Conservation (phyloP, 371 early-diverging fungal genomes). For the Fennellomyces sp. region DNA sequence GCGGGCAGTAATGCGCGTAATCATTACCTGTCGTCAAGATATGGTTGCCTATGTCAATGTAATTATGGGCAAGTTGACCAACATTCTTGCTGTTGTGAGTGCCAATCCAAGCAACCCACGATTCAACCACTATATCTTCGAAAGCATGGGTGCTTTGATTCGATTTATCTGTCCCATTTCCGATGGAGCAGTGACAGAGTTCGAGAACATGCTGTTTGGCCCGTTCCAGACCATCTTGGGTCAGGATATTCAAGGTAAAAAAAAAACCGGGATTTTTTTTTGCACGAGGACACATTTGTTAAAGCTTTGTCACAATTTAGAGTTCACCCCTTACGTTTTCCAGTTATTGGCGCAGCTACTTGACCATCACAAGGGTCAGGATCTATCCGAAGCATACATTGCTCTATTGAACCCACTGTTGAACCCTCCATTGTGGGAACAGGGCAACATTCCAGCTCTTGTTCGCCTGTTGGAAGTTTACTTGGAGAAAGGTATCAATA, state of each 20-base stretch:
- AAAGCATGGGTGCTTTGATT: slow-evolving; percentile 88
- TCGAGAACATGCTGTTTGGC: slow-evolving; percentile 74
- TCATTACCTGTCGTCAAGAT: slow-evolving; percentile 73
- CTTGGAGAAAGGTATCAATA: slow-evolving; percentile 72
- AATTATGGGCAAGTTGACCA: slow-evolving; percentile 73
- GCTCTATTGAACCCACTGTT: slow-evolving; percentile 78
- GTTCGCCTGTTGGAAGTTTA: slow-evolving; percentile 87
- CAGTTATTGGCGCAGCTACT: slow-evolving; percentile 91
- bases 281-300: background rate
- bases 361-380: slow-evolving; percentile 68
- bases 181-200: slow-evolving; percentile 68
- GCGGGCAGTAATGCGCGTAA: slow-evolving; percentile 86
- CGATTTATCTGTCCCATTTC: slow-evolving; percentile 65
- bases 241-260: slow-evolving; percentile 72
- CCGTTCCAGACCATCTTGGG: slow-evolving; percentile 93
- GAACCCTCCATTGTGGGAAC: slow-evolving; percentile 88
- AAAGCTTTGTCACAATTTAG: slow-evolving; percentile 35
- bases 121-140: slow-evolving; percentile 97
- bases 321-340: slow-evolving; percentile 96
- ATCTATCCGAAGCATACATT: slow-evolving; percentile 74
- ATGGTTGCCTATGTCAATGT: slow-evolving; percentile 72
- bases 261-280: background rate
- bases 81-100: slow-evolving; percentile 82
- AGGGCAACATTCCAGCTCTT: slow-evolving; percentile 93
- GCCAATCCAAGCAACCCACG: slow-evolving; percentile 96